Conservation (phyloP, 768 basidiomycete genomes). For the Serpula lacrymans region DNA sequence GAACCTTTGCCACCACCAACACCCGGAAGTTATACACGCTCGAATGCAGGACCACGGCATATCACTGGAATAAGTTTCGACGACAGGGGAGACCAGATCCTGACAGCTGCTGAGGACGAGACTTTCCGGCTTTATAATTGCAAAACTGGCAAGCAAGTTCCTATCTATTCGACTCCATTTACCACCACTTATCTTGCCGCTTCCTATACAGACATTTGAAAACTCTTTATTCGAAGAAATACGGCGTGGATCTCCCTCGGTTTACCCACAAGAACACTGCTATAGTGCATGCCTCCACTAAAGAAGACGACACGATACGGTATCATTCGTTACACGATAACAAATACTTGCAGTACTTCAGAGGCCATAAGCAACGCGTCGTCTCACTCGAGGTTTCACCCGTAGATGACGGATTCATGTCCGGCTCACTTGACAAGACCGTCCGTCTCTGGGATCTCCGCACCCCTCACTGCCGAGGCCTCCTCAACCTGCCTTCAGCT, state of each 20-base stretch:
- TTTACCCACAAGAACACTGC: slow-evolving; percentile 90
- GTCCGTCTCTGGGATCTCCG: slow-evolving; percentile 96
- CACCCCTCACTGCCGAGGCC: slow-evolving; percentile 70
- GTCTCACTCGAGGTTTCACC: slow-evolving; percentile 91
- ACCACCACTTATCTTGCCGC: slow-evolving; percentile 24
- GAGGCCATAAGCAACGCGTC: slow-evolving; percentile 88
- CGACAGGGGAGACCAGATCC: slow-evolving; percentile 79
- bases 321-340: slow-evolving; percentile 97
- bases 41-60: slow-evolving; percentile 53
- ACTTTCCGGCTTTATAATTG: slow-evolving; percentile 86
- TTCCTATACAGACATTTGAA: slow-evolving; percentile 58
- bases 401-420: slow-evolving; percentile 93
- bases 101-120: slow-evolving; percentile 92
- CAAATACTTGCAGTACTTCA: slow-evolving; percentile 94
- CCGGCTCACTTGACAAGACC: slow-evolving; percentile 89
- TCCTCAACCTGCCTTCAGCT: slow-evolving; percentile 67
- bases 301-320: slow-evolving; percentile 91
- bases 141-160: slow-evolving; percentile 89
- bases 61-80: slow-evolving; percentile 91
- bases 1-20: slow-evolving; percentile 55
- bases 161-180: slow-evolving; percentile 16
- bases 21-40: slow-evolving; percentile 32
- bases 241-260: slow-evolving; percentile 90
- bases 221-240: slow-evolving; percentile 89
- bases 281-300: slow-evolving; percentile 89